Base-by-base conservation (phyloP, 495 filamentous ascomycete genomes). In the Penicillium pulvis region DNA sequence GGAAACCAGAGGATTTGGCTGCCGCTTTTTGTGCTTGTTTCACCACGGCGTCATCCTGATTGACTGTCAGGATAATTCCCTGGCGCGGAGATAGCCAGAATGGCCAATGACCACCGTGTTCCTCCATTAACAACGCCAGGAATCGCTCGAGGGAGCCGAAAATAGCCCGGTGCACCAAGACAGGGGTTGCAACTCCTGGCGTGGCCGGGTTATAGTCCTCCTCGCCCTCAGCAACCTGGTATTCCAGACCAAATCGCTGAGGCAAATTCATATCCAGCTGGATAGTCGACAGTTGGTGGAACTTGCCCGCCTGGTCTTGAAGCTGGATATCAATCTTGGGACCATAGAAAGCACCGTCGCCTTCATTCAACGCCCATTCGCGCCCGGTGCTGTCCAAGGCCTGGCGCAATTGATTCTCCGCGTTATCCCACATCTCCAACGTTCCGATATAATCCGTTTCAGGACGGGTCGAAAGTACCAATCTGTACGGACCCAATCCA, bases 181-280 rank as follows among this genome's bases (percentile, higher is more conserved):
- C 91, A 12, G 93, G 93, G 7, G 83, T 83, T 8, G 88, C 89
- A 35, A 81, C 80, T 45, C 79, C 80, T 28, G 91, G 88, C 0
- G 81, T 76, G 42, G 84, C 86, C 0, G 89, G 89, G 4, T 90
- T 86, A n/a, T 92, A 90, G 35, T 89, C 84, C 48, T 72, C 68
- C 61, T 80, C 77, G 11, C 75, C 74, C 51, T 80, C 77, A 4
- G 75, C 68, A 20, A 80, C 77, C 54, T 81, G 71, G 68, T 96
- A 97, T 61, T 85, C 81, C 31, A 97, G 71, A 12, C 79, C 83
- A 68, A 97, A 96, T 12, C 91, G 83, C 62, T 88, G 87, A 1
- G 93, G 93, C 6, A 97, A 80, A 68, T 97, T 93, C 74, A 97
- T 96, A 66, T 97, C 93, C 31, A 97, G 81, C 75, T 97, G 93